A percentile compares a stretch with the other conserved stretches of the same genome.
Conservation (phyloP, 2,329 filamentous ascomycete genomes). For the Calonectria naviculata region DNA sequence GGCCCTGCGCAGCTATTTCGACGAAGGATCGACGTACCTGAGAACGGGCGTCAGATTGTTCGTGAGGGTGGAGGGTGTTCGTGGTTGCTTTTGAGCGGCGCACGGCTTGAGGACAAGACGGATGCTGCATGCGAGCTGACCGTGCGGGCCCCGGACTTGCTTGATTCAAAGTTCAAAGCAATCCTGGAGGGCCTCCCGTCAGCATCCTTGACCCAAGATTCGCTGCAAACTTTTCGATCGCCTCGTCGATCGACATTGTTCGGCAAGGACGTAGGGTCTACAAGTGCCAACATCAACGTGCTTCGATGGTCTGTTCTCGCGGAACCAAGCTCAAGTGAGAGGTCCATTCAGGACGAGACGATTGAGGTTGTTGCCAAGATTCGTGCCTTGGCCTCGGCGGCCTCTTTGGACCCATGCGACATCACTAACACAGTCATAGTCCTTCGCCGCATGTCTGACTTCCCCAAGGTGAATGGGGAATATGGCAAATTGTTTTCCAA, state of each 20-base stretch:
- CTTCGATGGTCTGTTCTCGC: constrained; percentile 54
- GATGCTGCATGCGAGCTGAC: constrained; percentile 26
- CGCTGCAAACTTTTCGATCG: constrained; percentile 12
- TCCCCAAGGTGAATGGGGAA: constrained; percentile 77
- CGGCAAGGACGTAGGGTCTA: constrained; percentile 14
- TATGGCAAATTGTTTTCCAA: constrained; percentile 81
- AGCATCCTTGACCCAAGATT: constrained; percentile 16
- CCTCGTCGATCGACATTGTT: constrained; percentile 6
- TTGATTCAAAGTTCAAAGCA: constrained; percentile 71
- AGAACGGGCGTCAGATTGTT: constrained; percentile 63
- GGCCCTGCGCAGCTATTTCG: constrained; percentile 81
- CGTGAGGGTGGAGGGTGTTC: constrained; percentile 80
- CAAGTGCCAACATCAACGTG: constrained; percentile 32
- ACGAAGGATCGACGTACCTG: constrained; percentile 72
- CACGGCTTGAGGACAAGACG: constrained; percentile 61
- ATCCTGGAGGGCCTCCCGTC: constrained; percentile 49
- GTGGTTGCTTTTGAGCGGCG: constrained; percentile 73
- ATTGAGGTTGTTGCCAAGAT: constrained; percentile 59
- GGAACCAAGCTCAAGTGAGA: constrained; percentile 29
- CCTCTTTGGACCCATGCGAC: constrained; percentile 41
- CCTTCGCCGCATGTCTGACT: constrained; percentile 83
- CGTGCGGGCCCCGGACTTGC: constrained; percentile 70
- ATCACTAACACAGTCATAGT: constrained; percentile 73
- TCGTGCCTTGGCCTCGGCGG: constrained; percentile 49
- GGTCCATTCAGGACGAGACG: constrained; percentile 60